These are phyloP conservation scores for Erucastrum elatum DNA, from an alignment of 345 rosid genomes.

Conservation along the genomic window DNA sequence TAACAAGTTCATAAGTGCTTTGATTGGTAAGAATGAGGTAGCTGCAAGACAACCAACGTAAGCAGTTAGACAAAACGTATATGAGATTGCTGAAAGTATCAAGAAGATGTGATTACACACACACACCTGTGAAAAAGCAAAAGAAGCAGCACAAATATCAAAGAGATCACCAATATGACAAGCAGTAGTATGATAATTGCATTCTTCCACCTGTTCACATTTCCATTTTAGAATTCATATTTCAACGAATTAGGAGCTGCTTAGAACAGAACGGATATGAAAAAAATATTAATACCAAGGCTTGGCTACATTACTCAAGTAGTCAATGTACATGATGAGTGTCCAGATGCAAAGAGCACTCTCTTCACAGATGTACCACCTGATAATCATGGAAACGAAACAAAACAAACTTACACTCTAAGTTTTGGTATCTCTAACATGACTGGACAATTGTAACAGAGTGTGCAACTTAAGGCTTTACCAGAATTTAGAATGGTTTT, in stretches of 20 bases:
- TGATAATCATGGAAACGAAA: constrained; percentile 31
- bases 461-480: constrained; percentile 36
- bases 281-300: constrained; percentile 58
- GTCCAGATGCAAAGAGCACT: constrained; percentile 88
- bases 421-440: too few species aligned
- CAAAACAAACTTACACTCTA: too few species aligned
- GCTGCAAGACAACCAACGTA: constrained; percentile 47
- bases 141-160: constrained; percentile 82
- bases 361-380: constrained; percentile 96
- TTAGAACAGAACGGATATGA: not conserved
- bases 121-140: constrained; percentile 78
- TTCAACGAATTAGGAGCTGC: not conserved
- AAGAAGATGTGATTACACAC: not conserved
- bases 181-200: constrained; percentile 66
- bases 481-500: constrained; percentile 96
- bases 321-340: constrained; percentile 68
- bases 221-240: not conserved
- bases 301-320: constrained; percentile 58
- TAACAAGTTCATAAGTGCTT: constrained; percentile 91
- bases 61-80: constrained; percentile 14
- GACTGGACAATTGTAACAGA: not conserved
- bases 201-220: constrained; percentile 85
- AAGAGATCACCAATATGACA: constrained; percentile 55
- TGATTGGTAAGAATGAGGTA: constrained; percentile 92
- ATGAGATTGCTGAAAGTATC: not conserved